These are phyloP conservation scores for Suillus plorans DNA, from an alignment of 768 basidiomycete genomes.

Conservation along the genomic window DNA sequence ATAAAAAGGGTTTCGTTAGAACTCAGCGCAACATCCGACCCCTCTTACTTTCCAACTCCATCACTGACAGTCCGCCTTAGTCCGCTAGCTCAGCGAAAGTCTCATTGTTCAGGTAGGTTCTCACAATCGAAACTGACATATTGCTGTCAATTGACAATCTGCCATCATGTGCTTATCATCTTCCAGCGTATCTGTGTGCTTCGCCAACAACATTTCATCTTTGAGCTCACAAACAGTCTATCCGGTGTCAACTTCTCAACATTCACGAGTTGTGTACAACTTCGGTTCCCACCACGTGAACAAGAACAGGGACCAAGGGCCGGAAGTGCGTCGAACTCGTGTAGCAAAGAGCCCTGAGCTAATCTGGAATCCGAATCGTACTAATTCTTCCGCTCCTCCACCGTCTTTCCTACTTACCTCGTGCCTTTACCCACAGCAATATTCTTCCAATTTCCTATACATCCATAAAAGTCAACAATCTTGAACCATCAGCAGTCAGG, in stretches of 20 bases:
- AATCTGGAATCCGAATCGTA: slow-evolving; percentile 27
- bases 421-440: slow-evolving; percentile 11
- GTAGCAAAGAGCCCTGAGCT: slow-evolving; percentile 33
- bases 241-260: slow-evolving; percentile 17
- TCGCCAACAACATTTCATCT: slow-evolving; percentile 9
- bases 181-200: background rate
- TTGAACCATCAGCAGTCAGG: slow-evolving; percentile 29
- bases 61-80: slow-evolving; percentile 34
- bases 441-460: slow-evolving; percentile 4
- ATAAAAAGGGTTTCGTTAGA: slow-evolving; percentile 12
- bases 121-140: slow-evolving; percentile 7
- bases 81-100: slow-evolving; percentile 38
- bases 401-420: slow-evolving; percentile 14
- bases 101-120: slow-evolving; percentile 25
- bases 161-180: slow-evolving; percentile 19
- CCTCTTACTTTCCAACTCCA: slow-evolving; percentile 22
- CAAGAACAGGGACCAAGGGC: slow-evolving; percentile 26
- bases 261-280: slow-evolving; percentile 16
- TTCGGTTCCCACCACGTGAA: slow-evolving; percentile 39
- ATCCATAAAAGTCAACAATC: slow-evolving; percentile 12
- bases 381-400: slow-evolving; percentile 27
- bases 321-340: slow-evolving; percentile 37
- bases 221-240: slow-evolving; percentile 11
- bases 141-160: slow-evolving; percentile 21
- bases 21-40: slow-evolving; percentile 26